Evolutionary conservation across 75 land plant genomes (phyloP).

Genomic region (Selaginella tamariscina): DNA sequence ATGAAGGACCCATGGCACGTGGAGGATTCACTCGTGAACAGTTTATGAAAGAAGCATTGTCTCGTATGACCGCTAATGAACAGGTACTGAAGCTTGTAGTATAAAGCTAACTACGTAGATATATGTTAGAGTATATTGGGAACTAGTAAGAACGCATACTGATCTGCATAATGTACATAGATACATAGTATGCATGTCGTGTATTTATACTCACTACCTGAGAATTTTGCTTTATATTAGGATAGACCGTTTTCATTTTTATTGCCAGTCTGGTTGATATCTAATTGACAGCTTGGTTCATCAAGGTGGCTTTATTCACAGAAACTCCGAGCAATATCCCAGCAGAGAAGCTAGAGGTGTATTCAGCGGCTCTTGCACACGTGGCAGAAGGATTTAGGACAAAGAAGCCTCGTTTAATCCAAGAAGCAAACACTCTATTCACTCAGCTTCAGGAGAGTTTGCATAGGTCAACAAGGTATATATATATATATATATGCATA

Average conservation of each 20-base stretch:
- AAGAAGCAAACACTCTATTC: slow-evolving; percentile 61
- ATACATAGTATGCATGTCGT: no score
- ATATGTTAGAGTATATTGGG: no score
- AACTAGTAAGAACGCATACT: no score
- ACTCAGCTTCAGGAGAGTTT: slow-evolving; percentile 55
- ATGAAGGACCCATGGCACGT: slow-evolving; percentile 65
- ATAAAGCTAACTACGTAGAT: no score
- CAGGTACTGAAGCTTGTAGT: no score
- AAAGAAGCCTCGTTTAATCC: slow-evolving; percentile 69
- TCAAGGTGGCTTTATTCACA: slow-evolving; percentile 60
- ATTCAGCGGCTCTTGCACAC: slow-evolving; percentile 81
- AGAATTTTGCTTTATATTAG: no score
- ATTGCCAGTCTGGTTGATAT: background rate
- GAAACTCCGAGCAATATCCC: slow-evolving; percentile 77
- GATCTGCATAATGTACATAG: no score
- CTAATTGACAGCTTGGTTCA: background rate
- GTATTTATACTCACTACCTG: no score
- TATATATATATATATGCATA: no score
- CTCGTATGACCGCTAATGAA: slow-evolving; percentile 72
- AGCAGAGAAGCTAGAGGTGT: slow-evolving; percentile 73
- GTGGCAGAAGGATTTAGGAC: slow-evolving; percentile 65
- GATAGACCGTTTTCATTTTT: no score
- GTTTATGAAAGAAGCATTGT: slow-evolving; percentile 84
- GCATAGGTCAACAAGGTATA: no score
- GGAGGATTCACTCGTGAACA: slow-evolving; percentile 81